A percentile compares a stretch with the other conserved stretches of the same genome.
These are phyloP conservation scores for Cnidoscolus chayamansa DNA, from an alignment of 441 rosid species.

Conservation along the genomic window DNA sequence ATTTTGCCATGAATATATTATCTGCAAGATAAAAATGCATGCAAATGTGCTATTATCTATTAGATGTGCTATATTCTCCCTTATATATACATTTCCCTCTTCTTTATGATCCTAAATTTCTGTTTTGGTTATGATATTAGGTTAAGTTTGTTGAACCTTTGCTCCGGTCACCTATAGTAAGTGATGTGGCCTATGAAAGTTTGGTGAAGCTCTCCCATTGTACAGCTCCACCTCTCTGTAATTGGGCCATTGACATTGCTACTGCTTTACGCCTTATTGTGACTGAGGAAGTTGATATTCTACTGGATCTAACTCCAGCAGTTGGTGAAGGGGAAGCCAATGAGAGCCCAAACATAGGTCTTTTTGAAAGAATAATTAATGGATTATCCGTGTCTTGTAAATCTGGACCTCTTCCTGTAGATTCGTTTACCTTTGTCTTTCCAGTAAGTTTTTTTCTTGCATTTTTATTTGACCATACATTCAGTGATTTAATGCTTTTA, in stretches of 20 bases:
- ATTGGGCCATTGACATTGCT: conserved; percentile 95
- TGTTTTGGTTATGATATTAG: conserved; percentile 38
- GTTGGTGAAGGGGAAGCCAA: conserved; percentile 48
- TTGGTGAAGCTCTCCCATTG: conserved; percentile 87
- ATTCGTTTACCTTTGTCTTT: conserved; percentile 87
- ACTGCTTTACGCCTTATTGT: conserved; percentile 83
- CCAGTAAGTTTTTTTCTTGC: conserved; percentile 58
- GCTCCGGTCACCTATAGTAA: conserved; percentile 74
- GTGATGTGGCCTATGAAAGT: conserved; percentile 78
- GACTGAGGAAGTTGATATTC: conserved; percentile 51
- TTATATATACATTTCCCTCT: background rate
- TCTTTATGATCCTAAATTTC: conserved; percentile 8
- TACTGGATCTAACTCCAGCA: conserved; percentile 49
- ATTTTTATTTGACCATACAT: too few species aligned
- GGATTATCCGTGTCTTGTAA: conserved; percentile 81
- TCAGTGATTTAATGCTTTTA: background rate
- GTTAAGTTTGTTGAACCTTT: conserved; percentile 84
- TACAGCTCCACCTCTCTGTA: conserved; percentile 77
- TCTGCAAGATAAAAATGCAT: background rate
- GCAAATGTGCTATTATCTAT: background rate
- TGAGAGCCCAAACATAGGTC: conserved; percentile 54
- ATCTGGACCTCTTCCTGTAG: conserved; percentile 93
- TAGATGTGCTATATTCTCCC: background rate
- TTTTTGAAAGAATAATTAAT: conserved; percentile 75
- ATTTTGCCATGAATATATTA: background rate